Evolutionary conservation across 306 rosid genomes (phyloP), one percentile per base, ranked within the genome.

Genomic region (Biancaea sappan): DNA sequence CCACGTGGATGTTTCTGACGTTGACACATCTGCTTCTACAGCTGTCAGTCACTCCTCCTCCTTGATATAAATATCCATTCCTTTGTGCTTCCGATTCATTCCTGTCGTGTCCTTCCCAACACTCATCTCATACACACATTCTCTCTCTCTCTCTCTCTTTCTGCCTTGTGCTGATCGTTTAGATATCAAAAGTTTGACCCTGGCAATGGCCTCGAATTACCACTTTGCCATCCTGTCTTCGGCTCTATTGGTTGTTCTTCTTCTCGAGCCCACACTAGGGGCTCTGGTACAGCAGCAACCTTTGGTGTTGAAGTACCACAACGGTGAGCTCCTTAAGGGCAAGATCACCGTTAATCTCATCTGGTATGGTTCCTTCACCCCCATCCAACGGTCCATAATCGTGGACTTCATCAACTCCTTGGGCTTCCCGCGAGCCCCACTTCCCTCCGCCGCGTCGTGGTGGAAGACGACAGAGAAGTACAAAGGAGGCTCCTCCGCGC

Each of bases 381-480:
- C 96, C 1, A 72, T 73, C 60, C 98, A 92, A 16, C 92, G 98
- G 5, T 85, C 96, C 67, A 79, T 88, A 57, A 71, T 88, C 62
- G 86, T 88, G 0, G 96, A 92, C 68, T 92, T 92, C 75, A 26
- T 92, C 1, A 85, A 85, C 19, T 92, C 98, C 2, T 78, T 92
- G 6, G 64, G 18, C 48, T 9, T 66, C 13, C 21, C 29, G 0
- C 10, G 48, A n/a, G 43, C 72, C 16, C 65, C 84, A 0, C 80
- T 66, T 0, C 91, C 91, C 34, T 85, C 91, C 5, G 86, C 83
- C 0, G 73, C 90, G 0, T 69, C 84, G 0, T 92, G 98, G 98
- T 92, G 98, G 98, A 83, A 80, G 14, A 88, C 96, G 44, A 92
- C 94, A 9, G 90, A 81, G 71, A 84, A 87, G 13, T 92, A 90